These are phyloP conservation scores for Erucastrum elatum DNA, from an alignment of 345 rosid species.

Conservation along the genomic window DNA sequence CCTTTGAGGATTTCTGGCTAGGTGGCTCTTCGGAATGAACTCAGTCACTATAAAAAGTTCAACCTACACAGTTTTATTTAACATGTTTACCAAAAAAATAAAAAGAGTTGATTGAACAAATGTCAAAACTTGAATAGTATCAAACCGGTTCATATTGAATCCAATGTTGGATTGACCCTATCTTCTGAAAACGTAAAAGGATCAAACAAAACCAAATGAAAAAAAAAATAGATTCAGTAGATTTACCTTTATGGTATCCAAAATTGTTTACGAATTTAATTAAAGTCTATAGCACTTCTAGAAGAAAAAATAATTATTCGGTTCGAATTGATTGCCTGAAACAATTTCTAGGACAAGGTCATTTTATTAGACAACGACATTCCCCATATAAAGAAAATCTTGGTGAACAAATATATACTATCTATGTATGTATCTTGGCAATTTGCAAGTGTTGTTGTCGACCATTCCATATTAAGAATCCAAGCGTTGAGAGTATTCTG, in stretches of 20 bases:
- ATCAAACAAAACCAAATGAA: not conserved
- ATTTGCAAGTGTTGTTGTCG: constrained; percentile 3
- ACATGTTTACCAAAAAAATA: too few species aligned
- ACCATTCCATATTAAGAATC: not conserved
- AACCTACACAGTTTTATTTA: too few species aligned
- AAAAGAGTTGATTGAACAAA: not conserved
- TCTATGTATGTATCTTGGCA: not conserved
- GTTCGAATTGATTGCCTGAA: not conserved
- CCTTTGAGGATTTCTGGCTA: too few species aligned
- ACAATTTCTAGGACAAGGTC: not conserved
- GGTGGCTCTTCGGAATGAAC: too few species aligned
- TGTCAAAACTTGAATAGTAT: not conserved
- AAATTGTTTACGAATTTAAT: too few species aligned
- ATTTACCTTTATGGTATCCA: too few species aligned
- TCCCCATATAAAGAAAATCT: not conserved
- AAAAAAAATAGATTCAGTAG: too few species aligned
- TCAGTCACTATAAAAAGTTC: too few species aligned
- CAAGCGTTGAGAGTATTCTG: not conserved
- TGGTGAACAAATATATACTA: not conserved
- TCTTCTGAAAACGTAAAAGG: not conserved
- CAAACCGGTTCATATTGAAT: not conserved
- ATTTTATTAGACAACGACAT: not conserved
- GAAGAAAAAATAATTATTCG: not conserved
- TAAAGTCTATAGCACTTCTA: too few species aligned
- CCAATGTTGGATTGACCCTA: not conserved